These are phyloP conservation scores for Puccinia triticina DNA, from an alignment of 1,284 basidiomycete species.

Conservation along the genomic window DNA sequence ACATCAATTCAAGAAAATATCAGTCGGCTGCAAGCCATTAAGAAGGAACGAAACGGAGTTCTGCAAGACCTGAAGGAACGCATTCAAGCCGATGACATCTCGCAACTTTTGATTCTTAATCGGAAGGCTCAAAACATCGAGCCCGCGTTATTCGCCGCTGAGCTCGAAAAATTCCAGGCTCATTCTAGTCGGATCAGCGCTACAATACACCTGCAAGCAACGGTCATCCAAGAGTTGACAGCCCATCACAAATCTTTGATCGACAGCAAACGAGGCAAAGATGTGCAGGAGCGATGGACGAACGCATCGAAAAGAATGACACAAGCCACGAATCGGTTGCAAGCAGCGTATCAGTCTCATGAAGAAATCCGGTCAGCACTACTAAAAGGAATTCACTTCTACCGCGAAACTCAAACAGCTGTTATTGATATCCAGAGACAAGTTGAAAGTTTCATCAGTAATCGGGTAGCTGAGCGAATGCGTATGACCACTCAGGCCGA, in stretches of 20 bases:
- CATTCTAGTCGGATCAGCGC: slow-evolving; percentile 79
- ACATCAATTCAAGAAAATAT: slow-evolving; percentile 77
- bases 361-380: slow-evolving; percentile 83
- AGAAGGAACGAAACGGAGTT: slow-evolving; percentile 79
- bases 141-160: slow-evolving; percentile 82
- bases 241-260: slow-evolving; percentile 66
- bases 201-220: slow-evolving; percentile 76
- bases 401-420: slow-evolving; percentile 23
- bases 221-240: slow-evolving; percentile 64
- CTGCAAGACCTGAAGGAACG: slow-evolving; percentile 93
- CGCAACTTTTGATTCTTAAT: slow-evolving; percentile 87
- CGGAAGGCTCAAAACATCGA: slow-evolving; percentile 77
- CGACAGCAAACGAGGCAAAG: slow-evolving; percentile 71
- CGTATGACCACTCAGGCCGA: slow-evolving; percentile 69
- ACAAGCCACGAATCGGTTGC: slow-evolving; percentile 73
- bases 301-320: slow-evolving; percentile 76
- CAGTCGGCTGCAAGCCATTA: slow-evolving; percentile 76
- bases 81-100: slow-evolving; percentile 96
- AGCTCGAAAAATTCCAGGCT: slow-evolving; percentile 92
- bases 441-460: slow-evolving; percentile 83
- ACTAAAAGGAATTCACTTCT: slow-evolving; percentile 65
- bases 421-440: slow-evolving; percentile 65
- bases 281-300: slow-evolving; percentile 76
- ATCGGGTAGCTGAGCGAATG: slow-evolving; percentile 71
- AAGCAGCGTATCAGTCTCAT: slow-evolving; percentile 75